Evolutionary conservation across 2,329 filamentous ascomycete genomes (phyloP).

Genomic region (Fusarium sp.): DNA sequence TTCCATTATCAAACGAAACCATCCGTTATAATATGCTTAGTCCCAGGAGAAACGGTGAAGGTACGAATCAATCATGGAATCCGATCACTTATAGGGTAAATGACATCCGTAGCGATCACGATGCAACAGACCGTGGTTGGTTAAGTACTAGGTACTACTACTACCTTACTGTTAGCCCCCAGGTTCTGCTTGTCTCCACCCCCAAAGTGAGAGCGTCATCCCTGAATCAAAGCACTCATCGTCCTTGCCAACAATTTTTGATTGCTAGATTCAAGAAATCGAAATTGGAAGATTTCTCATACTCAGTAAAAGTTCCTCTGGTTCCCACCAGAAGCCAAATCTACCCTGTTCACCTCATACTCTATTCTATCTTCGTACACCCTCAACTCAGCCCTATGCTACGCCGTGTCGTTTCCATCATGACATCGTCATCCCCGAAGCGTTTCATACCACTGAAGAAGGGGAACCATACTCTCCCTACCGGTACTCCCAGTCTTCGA

Average conservation of each 20-base stretch:
- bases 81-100: background rate
- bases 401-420: constrained; percentile 55
- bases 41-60: background rate
- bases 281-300: background rate
- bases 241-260: constrained; percentile 7
- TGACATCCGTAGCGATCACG: background rate
- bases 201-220: constrained; percentile 34
- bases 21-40: background rate
- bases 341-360: background rate
- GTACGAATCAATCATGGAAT: background rate
- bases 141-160: constrained; percentile 10
- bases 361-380: background rate
- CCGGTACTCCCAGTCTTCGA: constrained; percentile 60
- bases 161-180: constrained; percentile 19
- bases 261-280: background rate
- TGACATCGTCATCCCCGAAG: constrained; percentile 57
- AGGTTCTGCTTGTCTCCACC: constrained; percentile 31
- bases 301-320: background rate
- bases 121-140: constrained; percentile 10
- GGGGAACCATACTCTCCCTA: constrained; percentile 47
- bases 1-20: background rate
- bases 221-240: constrained; percentile 34
- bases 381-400: constrained; percentile 32
- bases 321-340: background rate
- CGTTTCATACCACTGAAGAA: constrained; percentile 69